Percentiles rank a stretch among this genome's conserved stretches.
Conservation (phyloP, 768 basidiomycete genomes). For the Lactarius psammicola region DNA sequence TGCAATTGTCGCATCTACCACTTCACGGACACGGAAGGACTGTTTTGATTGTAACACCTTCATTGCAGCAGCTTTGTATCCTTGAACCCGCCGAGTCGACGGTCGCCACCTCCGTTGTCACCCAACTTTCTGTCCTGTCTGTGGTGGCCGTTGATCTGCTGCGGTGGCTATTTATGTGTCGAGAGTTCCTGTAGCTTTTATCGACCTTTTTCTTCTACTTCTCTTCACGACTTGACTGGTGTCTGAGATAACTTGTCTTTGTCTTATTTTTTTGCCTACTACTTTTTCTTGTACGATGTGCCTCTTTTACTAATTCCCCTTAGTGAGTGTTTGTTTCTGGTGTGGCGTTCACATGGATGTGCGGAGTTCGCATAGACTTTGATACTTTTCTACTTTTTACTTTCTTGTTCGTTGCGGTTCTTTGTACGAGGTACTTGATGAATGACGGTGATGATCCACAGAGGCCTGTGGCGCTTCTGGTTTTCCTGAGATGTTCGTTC, state of each 20-base stretch:
- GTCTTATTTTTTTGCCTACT: slow-evolving; percentile 11
- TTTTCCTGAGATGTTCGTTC: not conserved
- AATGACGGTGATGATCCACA: slow-evolving; percentile 16
- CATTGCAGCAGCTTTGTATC: slow-evolving; percentile 24
- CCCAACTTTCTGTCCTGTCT: not conserved
- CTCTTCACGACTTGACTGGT: slow-evolving; percentile 14
- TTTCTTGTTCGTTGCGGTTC: slow-evolving; percentile 8
- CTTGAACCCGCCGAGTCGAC: slow-evolving; percentile 15
- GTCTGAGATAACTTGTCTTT: slow-evolving; percentile 10
- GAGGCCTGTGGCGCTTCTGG: slow-evolving; percentile 6
- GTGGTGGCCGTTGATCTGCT: slow-evolving; percentile 17
- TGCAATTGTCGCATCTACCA: slow-evolving; percentile 32
- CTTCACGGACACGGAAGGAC: slow-evolving; percentile 29
- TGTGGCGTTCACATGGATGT: slow-evolving; percentile 1
- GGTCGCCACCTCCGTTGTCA: slow-evolving; percentile 12
- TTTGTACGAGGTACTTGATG: slow-evolving; percentile 23
- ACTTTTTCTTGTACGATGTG: slow-evolving; percentile 22
- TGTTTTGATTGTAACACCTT: slow-evolving; percentile 27
- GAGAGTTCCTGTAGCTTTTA: slow-evolving; percentile 25
- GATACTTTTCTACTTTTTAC: not conserved
- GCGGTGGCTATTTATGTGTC: slow-evolving; percentile 23
- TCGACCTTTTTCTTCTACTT: slow-evolving; percentile 7
- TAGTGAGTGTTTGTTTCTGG: not conserved
- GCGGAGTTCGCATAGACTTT: slow-evolving; percentile 15
- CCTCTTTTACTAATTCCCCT: slow-evolving; percentile 14